Conservation (phyloP, 2,329 filamentous ascomycete species). For the Diaporthe caulivora region DNA sequence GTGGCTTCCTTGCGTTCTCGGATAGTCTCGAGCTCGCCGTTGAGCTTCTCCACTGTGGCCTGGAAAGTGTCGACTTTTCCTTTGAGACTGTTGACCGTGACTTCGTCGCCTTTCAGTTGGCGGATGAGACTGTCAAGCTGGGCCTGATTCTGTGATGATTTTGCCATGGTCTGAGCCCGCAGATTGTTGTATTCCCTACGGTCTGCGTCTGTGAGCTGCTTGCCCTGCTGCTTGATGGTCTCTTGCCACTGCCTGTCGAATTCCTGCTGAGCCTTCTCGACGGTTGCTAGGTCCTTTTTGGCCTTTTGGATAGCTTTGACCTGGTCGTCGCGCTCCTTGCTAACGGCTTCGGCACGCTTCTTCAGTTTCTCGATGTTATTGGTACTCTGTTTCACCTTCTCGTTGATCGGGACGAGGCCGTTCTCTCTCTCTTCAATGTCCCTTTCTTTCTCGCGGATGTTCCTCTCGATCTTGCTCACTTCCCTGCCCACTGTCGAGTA, state of each 20-base stretch:
- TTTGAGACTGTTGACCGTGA: conserved; percentile 89
- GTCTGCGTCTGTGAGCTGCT: conserved; percentile 86
- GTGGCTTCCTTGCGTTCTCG: conserved; percentile 75
- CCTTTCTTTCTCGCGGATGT: conserved; percentile 87
- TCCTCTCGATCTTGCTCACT: conserved; percentile 84
- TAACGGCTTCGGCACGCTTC: conserved; percentile 76
- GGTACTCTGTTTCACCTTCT: conserved; percentile 86
- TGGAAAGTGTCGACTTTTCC: conserved; percentile 87
- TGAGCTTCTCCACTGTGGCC: conserved; percentile 78
- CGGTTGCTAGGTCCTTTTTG: conserved; percentile 82
- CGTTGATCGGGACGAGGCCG: conserved; percentile 87
- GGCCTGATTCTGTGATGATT: conserved; percentile 83
- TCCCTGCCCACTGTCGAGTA: conserved; percentile 82
- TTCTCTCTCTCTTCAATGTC: conserved; percentile 89
- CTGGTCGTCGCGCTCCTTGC: conserved; percentile 82
- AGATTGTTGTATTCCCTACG: conserved; percentile 90
- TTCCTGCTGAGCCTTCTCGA: conserved; percentile 90
- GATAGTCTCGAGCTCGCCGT: conserved; percentile 77
- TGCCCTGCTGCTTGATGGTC: conserved; percentile 86
- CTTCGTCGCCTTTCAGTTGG: conserved; percentile 90
- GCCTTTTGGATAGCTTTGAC: conserved; percentile 76
- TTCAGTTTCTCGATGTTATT: conserved; percentile 77
- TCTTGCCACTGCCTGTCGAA: conserved; percentile 92
- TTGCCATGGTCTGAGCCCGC: conserved; percentile 85
- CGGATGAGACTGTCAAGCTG: conserved; percentile 89